These are phyloP conservation scores for Andrographis paniculata DNA, from an alignment of 305 asterid genomes.

Conservation along the genomic window DNA sequence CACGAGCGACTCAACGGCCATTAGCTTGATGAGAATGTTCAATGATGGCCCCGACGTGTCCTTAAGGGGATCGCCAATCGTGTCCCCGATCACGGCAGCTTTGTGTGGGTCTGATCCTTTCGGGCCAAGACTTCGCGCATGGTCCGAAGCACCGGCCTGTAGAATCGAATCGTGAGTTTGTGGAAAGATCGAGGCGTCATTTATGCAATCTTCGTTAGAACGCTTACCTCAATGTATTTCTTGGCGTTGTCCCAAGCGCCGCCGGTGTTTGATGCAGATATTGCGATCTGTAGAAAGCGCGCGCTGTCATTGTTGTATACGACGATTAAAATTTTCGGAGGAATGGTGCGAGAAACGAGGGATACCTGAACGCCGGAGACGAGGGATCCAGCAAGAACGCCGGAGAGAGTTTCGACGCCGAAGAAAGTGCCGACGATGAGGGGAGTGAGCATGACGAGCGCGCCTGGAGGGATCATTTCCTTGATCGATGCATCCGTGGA, in stretches of 20 bases:
- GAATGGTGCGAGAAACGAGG: neutral
- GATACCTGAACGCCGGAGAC: slow-evolving; percentile 85
- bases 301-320: too few relatives aligned
- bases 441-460: slow-evolving; percentile 83
- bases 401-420: slow-evolving; percentile 84
- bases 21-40: slow-evolving; percentile 81
- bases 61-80: slow-evolving; percentile 77
- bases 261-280: slow-evolving; percentile 88
- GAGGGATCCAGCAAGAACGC: slow-evolving; percentile 76
- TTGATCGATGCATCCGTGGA: slow-evolving; percentile 79
- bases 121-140: slow-evolving; percentile 65
- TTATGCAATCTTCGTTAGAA: too few relatives aligned
- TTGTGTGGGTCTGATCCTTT: slow-evolving; percentile 89
- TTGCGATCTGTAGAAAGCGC: slow-evolving; percentile 77
- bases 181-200: too few relatives aligned
- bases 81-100: slow-evolving; percentile 86
- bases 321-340: neutral
- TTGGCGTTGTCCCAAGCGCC: slow-evolving; percentile 95
- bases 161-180: too few relatives aligned
- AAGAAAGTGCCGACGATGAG: slow-evolving; percentile 66
- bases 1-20: slow-evolving; percentile 85
- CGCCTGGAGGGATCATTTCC: slow-evolving; percentile 90
- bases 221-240: slow-evolving; percentile 67
- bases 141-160: slow-evolving; percentile 84
- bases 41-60: slow-evolving; percentile 89